phyloP scores from a whole-genome alignment of 768 basidiomycete genomes.

The Crepidotus variabilis region DNA sequence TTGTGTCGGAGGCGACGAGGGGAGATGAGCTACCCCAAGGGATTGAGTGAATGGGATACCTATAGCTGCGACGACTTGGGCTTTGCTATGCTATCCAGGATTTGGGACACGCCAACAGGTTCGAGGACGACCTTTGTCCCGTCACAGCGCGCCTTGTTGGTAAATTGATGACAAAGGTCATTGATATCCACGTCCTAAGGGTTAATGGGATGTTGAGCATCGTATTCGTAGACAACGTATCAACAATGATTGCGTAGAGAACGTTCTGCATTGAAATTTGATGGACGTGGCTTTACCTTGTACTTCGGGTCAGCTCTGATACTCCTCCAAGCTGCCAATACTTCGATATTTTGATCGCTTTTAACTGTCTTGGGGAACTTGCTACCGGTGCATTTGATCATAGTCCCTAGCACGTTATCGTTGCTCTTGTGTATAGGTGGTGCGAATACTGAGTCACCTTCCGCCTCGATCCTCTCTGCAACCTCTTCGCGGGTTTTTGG shows the following conservation, averaged over 20 bases:
- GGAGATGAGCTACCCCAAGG: too few relatives aligned
- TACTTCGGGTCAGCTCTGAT: constrained; percentile 74
- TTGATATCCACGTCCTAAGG: constrained; percentile 73
- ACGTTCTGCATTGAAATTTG: neutral
- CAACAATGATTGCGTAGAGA: neutral
- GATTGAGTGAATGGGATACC: neutral
- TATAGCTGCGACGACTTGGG: neutral
- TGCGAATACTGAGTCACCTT: constrained; percentile 64
- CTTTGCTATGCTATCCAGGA: constrained; percentile 37
- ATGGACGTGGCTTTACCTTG: constrained; percentile 46
- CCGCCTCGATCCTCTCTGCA: constrained; percentile 41
- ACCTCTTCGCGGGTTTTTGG: constrained; percentile 54
- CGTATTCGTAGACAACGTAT: neutral
- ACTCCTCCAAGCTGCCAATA: constrained; percentile 74
- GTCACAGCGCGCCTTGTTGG: constrained; percentile 79
- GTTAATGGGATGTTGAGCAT: constrained; percentile 5
- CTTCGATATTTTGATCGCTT: constrained; percentile 73
- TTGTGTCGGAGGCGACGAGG: too few relatives aligned
- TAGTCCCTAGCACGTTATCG: constrained; percentile 40
- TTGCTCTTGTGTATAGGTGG: constrained; percentile 39
- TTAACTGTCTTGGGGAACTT: constrained; percentile 64
- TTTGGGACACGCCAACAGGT: constrained; percentile 45
- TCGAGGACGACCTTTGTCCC: constrained; percentile 80
- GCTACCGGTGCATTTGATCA: constrained; percentile 65
- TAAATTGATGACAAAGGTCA: constrained; percentile 74